Percentiles rank a stretch among this genome's conserved stretches.
phyloP scores from a whole-genome alignment of 164 flowering plant species.

The Saururus chinensis region DNA sequence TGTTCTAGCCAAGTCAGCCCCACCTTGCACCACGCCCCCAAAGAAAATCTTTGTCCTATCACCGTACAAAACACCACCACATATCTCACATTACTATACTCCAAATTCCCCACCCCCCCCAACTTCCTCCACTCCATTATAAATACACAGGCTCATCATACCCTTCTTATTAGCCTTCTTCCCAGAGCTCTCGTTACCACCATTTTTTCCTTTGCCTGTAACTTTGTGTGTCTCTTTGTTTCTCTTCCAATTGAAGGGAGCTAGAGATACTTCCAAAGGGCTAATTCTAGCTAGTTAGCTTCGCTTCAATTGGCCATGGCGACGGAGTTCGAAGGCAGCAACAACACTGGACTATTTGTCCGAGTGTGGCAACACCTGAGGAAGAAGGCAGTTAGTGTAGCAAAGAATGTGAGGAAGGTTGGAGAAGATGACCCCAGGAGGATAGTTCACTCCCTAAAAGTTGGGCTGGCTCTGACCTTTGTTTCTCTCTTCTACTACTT shows the following conservation, averaged over 20 bases:
- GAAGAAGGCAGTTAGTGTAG: neutral
- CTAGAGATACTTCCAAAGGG: too few relatives aligned
- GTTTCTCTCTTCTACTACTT: constrained; percentile 61
- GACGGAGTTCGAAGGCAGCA: constrained; percentile 13
- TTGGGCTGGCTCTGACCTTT: constrained; percentile 67
- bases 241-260: neutral
- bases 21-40: neutral
- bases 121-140: neutral
- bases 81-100: neutral
- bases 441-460: constrained; percentile 55
- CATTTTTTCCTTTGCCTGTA: neutral
- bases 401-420: constrained; percentile 26
- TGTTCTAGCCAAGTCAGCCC: neutral
- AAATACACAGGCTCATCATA: neutral
- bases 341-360: constrained; percentile 17
- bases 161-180: neutral
- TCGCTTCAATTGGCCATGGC: constrained; percentile 19
- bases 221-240: neutral
- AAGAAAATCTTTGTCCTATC: constrained; percentile 1
- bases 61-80: constrained; percentile 1
- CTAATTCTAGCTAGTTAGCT: neutral
- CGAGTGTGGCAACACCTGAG: constrained; percentile 11
- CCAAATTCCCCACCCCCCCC: neutral
- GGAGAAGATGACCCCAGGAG: constrained; percentile 76
- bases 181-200: neutral